These are phyloP conservation scores for Aspergillus cavernicola DNA, from an alignment of 495 filamentous ascomycete genomes.

Conservation along the genomic window DNA sequence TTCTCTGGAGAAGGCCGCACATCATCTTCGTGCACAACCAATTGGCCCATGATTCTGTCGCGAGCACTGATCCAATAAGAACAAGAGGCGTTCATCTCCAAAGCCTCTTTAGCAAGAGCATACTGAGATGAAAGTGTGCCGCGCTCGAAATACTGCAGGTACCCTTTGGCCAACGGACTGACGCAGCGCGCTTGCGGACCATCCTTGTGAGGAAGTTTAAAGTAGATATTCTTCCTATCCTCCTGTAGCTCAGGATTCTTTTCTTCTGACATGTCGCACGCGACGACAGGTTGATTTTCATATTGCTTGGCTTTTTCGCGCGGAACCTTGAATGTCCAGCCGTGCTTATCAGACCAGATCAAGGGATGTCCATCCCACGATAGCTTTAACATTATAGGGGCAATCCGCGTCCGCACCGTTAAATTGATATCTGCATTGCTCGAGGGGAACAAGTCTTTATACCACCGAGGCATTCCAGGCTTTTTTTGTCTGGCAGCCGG, in stretches of 20 bases:
- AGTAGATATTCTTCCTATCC: conserved; percentile 67
- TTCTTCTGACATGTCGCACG: conserved; percentile 76
- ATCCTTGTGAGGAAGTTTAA: conserved; percentile 95
- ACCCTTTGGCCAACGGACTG: conserved; percentile 85
- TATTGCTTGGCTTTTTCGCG: conserved; percentile 59
- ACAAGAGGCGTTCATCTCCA: conserved; percentile 97
- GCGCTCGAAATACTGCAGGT: conserved; percentile 85
- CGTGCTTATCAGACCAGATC: conserved; percentile 87
- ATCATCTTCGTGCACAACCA: conserved; percentile 83
- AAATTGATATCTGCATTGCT: conserved; percentile 62
- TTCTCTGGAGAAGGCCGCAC: conserved; percentile 23
- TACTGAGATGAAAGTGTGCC: conserved; percentile 83
- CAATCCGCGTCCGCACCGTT: conserved; percentile 84
- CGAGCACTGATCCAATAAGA: conserved; percentile 98
- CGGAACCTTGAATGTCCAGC: conserved; percentile 86
- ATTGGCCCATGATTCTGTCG: conserved; percentile 85
- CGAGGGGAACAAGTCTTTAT: conserved; percentile 79
- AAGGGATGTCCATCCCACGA: conserved; percentile 88
- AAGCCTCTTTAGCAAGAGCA: conserved; percentile 83
- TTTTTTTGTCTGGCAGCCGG: conserved; percentile 83
- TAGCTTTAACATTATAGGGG: conserved; percentile 78
- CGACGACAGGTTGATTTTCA: conserved; percentile 61
- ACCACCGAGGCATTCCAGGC: conserved; percentile 94
- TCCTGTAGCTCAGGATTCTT: conserved; percentile 58
- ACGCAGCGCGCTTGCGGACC: conserved; percentile 80